These are phyloP conservation scores for Epichloe amarillans DNA, from an alignment of 2,329 filamentous ascomycete species.

Conservation along the genomic window DNA sequence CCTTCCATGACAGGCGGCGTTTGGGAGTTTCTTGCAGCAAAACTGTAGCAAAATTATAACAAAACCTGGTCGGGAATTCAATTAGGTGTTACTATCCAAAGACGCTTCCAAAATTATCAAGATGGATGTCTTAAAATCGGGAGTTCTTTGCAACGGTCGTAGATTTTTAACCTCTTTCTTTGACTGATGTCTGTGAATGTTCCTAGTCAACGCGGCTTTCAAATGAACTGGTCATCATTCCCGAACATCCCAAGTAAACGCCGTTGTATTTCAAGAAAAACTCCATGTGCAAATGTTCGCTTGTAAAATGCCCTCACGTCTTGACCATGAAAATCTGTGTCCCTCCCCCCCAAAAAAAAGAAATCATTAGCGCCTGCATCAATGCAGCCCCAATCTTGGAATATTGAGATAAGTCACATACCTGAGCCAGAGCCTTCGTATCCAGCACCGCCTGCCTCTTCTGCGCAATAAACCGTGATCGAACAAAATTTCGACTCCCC, in stretches of 20 bases:
- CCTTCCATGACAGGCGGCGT: neutral
- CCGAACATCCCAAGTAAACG: no score
- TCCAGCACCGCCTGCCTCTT: slow-evolving; percentile 78
- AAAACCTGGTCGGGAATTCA: no score
- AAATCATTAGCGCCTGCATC: neutral
- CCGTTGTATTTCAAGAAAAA: neutral
- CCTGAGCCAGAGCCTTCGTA: slow-evolving; percentile 73
- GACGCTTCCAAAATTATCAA: no score
- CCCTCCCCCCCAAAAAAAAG: neutral
- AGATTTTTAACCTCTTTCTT: no score
- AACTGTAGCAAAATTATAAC: neutral
- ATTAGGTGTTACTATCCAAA: no score
- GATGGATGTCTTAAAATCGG: fast-evolving
- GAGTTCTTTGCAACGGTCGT: no score
- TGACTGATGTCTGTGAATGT: no score
- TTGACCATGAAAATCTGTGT: slow-evolving; percentile 58
- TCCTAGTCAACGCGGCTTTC: no score
- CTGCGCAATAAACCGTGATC: slow-evolving; percentile 74
- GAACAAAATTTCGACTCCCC: slow-evolving; percentile 54
- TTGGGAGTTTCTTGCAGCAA: neutral
- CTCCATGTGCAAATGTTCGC: neutral
- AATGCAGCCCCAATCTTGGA: no score
- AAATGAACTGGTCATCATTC: no score
- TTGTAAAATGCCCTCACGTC: slow-evolving; percentile 10
- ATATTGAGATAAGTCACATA: slow-evolving; percentile 23